A percentile compares a stretch with the other conserved stretches of the same genome.
Conservation (phyloP, 2,329 filamentous ascomycete genomes). For the Pseudocercospora ulei region DNA sequence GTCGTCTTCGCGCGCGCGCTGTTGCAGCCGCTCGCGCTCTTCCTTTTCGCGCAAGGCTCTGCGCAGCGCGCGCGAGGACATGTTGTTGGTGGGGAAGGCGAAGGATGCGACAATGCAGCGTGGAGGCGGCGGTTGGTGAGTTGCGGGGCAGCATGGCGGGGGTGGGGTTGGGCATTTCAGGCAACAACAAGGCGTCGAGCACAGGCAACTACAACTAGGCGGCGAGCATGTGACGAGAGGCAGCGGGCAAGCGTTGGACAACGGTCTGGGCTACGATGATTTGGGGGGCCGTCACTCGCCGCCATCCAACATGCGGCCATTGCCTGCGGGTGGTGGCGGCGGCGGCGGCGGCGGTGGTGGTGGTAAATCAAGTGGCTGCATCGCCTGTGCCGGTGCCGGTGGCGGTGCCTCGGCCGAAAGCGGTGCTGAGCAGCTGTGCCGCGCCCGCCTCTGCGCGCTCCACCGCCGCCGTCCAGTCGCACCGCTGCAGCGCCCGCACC, state of each 20-base stretch:
- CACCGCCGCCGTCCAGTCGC: conserved; percentile 39
- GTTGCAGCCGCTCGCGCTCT: conserved; percentile 44
- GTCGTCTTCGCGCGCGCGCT: conserved; percentile 34
- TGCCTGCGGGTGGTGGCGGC: too few species aligned
- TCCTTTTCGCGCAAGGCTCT: conserved; percentile 55
- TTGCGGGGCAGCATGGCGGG: too few species aligned
- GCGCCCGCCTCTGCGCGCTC: conserved; percentile 38
- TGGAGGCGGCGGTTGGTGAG: too few species aligned
- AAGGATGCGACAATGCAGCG: neutral
- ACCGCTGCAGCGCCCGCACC: conserved; percentile 38
- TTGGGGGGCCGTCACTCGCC: too few species aligned
- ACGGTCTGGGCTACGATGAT: too few species aligned
- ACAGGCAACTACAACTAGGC: too few species aligned
- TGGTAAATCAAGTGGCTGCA: neutral
- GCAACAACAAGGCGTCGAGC: too few species aligned
- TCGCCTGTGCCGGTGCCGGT: neutral
- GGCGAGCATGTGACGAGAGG: too few species aligned
- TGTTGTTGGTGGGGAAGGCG: conserved; percentile 30
- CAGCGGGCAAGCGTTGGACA: too few species aligned
- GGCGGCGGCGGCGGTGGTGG: too few species aligned
- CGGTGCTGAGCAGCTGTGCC: conserved; percentile 31
- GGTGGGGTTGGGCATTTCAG: too few species aligned
- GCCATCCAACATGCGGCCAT: too few species aligned
- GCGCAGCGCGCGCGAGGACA: conserved; percentile 58
- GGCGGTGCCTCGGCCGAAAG: conserved; percentile 24